Percentiles rank a stretch among this genome's conserved stretches.
These are phyloP conservation scores for Vanrija sp. DNA, from an alignment of 1,284 basidiomycete species.

Conservation along the genomic window DNA sequence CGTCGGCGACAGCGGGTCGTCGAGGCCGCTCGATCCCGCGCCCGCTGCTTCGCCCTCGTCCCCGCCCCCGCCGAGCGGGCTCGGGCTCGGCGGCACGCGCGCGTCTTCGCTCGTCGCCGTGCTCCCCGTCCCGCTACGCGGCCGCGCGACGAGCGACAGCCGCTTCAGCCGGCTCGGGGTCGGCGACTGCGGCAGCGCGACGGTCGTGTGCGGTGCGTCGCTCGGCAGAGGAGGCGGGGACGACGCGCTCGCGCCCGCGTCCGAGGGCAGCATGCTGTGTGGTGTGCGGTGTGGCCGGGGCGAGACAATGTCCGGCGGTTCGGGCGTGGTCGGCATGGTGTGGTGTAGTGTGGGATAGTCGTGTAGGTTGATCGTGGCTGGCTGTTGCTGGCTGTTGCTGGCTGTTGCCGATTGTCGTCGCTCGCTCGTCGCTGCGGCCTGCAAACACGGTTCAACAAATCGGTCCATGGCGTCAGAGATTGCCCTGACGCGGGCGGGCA, in stretches of 20 bases:
- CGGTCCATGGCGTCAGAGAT: too few species aligned
- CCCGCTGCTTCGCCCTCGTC: not conserved
- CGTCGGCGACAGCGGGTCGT: not conserved
- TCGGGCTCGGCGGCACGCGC: not conserved
- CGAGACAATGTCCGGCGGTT: too few species aligned
- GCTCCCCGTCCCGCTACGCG: not conserved
- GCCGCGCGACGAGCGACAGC: slow-evolving; percentile 17
- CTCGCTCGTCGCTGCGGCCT: too few species aligned
- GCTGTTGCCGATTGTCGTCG: too few species aligned
- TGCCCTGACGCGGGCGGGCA: too few species aligned
- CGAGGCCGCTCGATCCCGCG: not conserved
- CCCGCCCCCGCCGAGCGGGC: not conserved
- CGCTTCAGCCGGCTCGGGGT: slow-evolving; percentile 17
- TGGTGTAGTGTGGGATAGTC: too few species aligned
- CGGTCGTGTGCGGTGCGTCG: too few species aligned
- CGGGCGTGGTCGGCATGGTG: too few species aligned
- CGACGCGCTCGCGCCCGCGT: not conserved
- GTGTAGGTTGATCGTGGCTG: too few species aligned
- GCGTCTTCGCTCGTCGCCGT: not conserved
- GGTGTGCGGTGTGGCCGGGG: not conserved
- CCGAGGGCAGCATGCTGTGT: not conserved
- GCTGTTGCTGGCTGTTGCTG: too few species aligned
- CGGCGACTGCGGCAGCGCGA: not conserved
- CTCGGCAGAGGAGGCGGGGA: not conserved
- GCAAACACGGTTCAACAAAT: too few species aligned